These are phyloP conservation scores for Candida yuanshanica DNA, from an alignment of 805 yeast species.

Conservation along the genomic window DNA sequence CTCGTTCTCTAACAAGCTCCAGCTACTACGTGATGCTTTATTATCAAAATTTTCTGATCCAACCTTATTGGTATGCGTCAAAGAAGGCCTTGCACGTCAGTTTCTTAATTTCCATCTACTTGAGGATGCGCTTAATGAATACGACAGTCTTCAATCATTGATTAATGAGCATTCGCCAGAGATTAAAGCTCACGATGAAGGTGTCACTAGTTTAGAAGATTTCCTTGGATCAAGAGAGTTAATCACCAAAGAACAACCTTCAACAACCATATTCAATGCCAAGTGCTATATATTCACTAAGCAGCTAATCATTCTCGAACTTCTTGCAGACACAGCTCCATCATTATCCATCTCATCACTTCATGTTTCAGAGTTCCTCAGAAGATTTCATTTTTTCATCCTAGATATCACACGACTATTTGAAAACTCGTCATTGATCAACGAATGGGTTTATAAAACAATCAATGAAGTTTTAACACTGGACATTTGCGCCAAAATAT, in stretches of 20 bases:
- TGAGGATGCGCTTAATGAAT: constrained; percentile 55
- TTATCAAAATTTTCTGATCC: neutral
- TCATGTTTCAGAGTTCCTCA: constrained; percentile 34
- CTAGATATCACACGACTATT: constrained; percentile 30
- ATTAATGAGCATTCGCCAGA: constrained; percentile 20
- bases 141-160: constrained; percentile 37
- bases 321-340: constrained; percentile 30
- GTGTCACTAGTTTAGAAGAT: neutral
- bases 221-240: neutral
- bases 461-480: constrained; percentile 35
- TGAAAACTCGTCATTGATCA: constrained; percentile 22
- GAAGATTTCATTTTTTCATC: constrained; percentile 29
- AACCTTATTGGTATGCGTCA: constrained; percentile 27
- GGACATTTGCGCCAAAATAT: constrained; percentile 14
- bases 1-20: constrained; percentile 47
- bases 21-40: constrained; percentile 4
- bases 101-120: constrained; percentile 49
- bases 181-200: neutral
- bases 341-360: constrained; percentile 38
- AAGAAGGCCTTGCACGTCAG: constrained; percentile 46
- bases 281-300: constrained; percentile 31
- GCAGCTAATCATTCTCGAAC: constrained; percentile 31
- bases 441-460: constrained; percentile 37
- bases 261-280: constrained; percentile 9
- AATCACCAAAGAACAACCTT: neutral